These are phyloP conservation scores for Colletotrichum limetticola DNA, from an alignment of 2,329 filamentous ascomycete genomes.

Conservation along the genomic window DNA sequence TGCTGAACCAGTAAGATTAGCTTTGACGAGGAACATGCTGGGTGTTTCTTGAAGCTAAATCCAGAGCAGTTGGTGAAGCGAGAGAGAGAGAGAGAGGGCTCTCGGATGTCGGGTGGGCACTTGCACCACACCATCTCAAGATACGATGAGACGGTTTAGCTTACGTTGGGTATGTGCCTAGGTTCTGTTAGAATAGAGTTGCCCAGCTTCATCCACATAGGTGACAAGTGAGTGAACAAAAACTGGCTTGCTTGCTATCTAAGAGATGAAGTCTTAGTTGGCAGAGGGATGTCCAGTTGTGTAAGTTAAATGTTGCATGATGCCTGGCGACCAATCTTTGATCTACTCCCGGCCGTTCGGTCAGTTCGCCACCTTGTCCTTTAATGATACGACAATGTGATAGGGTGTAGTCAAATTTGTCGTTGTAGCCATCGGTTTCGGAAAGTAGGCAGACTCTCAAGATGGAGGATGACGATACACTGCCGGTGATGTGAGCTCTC, in stretches of 20 bases:
- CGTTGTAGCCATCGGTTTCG: not conserved
- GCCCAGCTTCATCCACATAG: not conserved
- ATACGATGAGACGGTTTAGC: not conserved
- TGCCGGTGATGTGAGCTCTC: not conserved
- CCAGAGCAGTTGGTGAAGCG: conserved; percentile 22
- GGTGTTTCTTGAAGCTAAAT: conserved; percentile 11
- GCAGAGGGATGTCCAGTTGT: not conserved
- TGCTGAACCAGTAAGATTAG: conserved; percentile 11
- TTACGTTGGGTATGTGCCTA: not conserved
- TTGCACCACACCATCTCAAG: conserved; percentile 7
- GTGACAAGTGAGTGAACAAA: not conserved
- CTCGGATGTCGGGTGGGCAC: not conserved
- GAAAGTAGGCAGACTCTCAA: not conserved
- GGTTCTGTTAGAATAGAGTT: not conserved
- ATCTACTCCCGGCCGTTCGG: not conserved
- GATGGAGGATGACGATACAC: not conserved
- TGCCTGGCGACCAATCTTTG: not conserved
- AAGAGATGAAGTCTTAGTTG: not conserved
- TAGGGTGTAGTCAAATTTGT: not conserved
- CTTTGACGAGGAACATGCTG: conserved; percentile 11
- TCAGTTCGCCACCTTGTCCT: not conserved
- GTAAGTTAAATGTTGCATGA: not conserved
- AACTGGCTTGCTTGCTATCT: not conserved
- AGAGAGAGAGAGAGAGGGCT: not conserved
- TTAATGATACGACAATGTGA: not conserved